Evolutionary conservation across 345 rosid species (phyloP).

Genomic region (Reutealis trisperma): DNA sequence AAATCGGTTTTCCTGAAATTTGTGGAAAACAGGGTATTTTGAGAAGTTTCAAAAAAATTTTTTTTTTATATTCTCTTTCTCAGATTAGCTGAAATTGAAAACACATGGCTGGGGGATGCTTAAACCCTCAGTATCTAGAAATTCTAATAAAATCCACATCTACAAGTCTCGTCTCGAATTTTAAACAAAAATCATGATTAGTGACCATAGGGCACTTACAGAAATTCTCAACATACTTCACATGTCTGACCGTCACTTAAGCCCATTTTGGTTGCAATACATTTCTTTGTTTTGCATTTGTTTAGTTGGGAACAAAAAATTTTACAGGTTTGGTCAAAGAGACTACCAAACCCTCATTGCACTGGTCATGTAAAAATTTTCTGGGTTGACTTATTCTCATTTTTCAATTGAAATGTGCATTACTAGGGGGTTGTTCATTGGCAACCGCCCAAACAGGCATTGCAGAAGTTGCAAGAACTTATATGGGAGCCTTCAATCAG

Average conservation of each 20-base stretch:
- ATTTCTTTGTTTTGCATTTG: not conserved
- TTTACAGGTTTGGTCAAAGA: not conserved
- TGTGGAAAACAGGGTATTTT: not conserved
- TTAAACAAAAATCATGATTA: not conserved
- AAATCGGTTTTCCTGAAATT: not conserved
- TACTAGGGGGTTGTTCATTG: constrained; percentile 85
- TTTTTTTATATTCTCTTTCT: no score
- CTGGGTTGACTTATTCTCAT: constrained; percentile 13
- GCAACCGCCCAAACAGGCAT: constrained; percentile 84
- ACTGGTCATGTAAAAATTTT: not conserved
- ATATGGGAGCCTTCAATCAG: constrained; percentile 76
- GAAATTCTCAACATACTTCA: not conserved
- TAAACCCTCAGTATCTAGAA: not conserved
- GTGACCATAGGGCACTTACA: not conserved
- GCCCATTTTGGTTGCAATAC: not conserved
- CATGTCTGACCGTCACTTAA: not conserved
- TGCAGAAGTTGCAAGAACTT: constrained; percentile 78
- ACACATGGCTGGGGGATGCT: not conserved
- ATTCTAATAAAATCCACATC: not conserved
- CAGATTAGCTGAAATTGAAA: not conserved
- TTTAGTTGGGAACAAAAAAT: not conserved
- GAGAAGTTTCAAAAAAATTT: no score
- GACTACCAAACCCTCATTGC: not conserved
- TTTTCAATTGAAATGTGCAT: constrained; percentile 15
- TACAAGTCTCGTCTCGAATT: not conserved